These are phyloP conservation scores for Podospora tetraspora DNA, from an alignment of 495 filamentous ascomycete genomes.

Conservation along the genomic window DNA sequence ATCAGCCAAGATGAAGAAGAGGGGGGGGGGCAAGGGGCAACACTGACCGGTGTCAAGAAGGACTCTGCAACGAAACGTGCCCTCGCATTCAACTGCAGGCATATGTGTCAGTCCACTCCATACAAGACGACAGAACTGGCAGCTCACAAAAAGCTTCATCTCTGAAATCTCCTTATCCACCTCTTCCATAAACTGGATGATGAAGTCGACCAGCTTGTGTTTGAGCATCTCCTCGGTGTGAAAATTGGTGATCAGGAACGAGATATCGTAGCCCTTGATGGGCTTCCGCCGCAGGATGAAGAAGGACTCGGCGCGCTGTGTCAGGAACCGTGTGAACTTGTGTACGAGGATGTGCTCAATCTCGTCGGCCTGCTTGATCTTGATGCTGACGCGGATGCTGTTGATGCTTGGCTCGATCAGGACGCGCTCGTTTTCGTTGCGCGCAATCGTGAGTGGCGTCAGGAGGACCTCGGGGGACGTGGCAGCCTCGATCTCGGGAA, in stretches of 20 bases:
- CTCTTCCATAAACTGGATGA: slow-evolving; percentile 99
- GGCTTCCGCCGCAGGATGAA: slow-evolving; percentile 94
- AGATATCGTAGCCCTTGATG: slow-evolving; percentile 98
- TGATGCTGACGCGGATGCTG: slow-evolving; percentile 89
- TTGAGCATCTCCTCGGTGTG: slow-evolving; percentile 98
- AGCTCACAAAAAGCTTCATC: slow-evolving; percentile 94
- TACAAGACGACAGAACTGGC: slow-evolving; percentile 29
- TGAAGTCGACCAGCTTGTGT: slow-evolving; percentile 97
- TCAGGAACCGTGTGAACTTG: slow-evolving; percentile 95
- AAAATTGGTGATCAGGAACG: slow-evolving; percentile 96
- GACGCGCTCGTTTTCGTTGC: slow-evolving; percentile 93
- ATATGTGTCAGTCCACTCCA: slow-evolving; percentile 20
- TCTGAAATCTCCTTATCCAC: slow-evolving; percentile 99
- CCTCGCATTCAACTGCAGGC: slow-evolving; percentile 78
- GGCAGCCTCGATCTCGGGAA: slow-evolving; percentile 91
- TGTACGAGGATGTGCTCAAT: slow-evolving; percentile 96
- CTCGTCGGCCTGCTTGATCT: slow-evolving; percentile 98
- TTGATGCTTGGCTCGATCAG: slow-evolving; percentile 94
- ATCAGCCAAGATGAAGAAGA: background rate
- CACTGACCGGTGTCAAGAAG: slow-evolving; percentile 85
- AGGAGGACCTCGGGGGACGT: slow-evolving; percentile 92
- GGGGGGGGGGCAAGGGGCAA: background rate
- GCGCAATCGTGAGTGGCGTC: slow-evolving; percentile 77
- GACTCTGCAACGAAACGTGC: slow-evolving; percentile 98
- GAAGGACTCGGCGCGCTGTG: slow-evolving; percentile 93